These are phyloP conservation scores for Russula vinacea DNA, from an alignment of 768 basidiomycete species.

Conservation along the genomic window DNA sequence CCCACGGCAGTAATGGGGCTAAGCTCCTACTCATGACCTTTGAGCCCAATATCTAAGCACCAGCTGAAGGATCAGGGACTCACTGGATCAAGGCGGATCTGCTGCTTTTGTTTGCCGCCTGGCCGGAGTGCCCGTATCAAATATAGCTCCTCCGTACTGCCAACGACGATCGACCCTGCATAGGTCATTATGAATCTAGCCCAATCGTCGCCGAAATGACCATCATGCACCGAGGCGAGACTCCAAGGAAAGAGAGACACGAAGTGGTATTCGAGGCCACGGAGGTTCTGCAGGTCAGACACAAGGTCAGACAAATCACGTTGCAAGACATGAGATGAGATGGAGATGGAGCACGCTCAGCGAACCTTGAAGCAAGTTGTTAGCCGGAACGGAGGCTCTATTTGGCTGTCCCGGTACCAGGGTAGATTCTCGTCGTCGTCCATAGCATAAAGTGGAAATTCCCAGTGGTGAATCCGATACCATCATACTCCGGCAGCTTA, in stretches of 20 bases:
- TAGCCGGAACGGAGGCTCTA: conserved; percentile 44
- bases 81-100: conserved; percentile 20
- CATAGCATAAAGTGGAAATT: not conserved
- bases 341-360: conserved; percentile 20
- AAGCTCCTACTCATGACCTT: conserved; percentile 14
- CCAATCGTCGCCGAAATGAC: conserved; percentile 18
- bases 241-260: conserved; percentile 31
- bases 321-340: conserved; percentile 21
- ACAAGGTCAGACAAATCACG: conserved; percentile 39
- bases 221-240: conserved; percentile 1
- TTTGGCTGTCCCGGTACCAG: conserved; percentile 39
- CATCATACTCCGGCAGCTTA: not conserved
- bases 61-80: conserved; percentile 3
- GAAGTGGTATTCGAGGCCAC: conserved; percentile 39
- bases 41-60: not conserved
- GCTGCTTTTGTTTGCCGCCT: conserved; percentile 14
- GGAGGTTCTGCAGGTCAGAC: conserved; percentile 46
- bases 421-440: conserved; percentile 19
- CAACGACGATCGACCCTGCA: conserved; percentile 17
- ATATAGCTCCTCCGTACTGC: conserved; percentile 21
- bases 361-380: conserved; percentile 46
- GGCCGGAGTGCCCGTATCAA: conserved; percentile 11
- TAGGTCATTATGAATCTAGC: conserved; percentile 5
- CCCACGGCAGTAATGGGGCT: conserved; percentile 42
- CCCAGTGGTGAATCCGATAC: not conserved